Conservation (phyloP, 2,329 filamentous ascomycete genomes). For the Paracamarosporium sp. region DNA sequence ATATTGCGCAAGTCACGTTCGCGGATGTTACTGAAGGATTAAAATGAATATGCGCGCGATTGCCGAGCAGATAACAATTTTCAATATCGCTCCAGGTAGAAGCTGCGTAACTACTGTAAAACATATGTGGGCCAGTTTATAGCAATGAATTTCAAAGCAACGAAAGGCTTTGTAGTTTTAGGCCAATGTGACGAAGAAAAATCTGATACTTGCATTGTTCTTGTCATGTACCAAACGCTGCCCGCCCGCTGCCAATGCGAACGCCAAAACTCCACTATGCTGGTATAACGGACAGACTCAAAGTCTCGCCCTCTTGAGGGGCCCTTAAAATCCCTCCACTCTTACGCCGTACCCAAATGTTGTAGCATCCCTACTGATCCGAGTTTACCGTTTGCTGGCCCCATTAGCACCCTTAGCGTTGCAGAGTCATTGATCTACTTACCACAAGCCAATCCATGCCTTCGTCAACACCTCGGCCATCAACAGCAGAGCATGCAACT, state of each 20-base stretch:
- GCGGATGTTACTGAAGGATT: too few relatives aligned
- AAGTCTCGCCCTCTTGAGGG: constrained; percentile 1
- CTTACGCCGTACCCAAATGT: constrained; percentile 1
- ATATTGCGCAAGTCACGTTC: too few relatives aligned
- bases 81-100: too few relatives aligned
- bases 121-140: too few relatives aligned
- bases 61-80: too few relatives aligned
- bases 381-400: constrained; percentile 25
- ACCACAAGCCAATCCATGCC: constrained; percentile 99
- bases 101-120: too few relatives aligned
- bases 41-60: too few relatives aligned
- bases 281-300: constrained; percentile 11
- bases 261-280: constrained; percentile 24
- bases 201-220: background rate
- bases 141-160: too few relatives aligned
- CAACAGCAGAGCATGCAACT: constrained; percentile 94
- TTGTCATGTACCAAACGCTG: background rate
- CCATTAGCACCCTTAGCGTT: constrained; percentile 3
- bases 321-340: background rate
- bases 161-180: background rate
- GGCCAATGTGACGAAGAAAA: background rate
- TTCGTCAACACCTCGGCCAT: constrained; percentile 91
- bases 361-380: constrained; percentile 10
- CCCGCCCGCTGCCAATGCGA: constrained; percentile 2
- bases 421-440: constrained; percentile 41